Evolutionary conservation across 2,329 filamentous ascomycete genomes (phyloP).

Genomic region (Fusarium chuoi): DNA sequence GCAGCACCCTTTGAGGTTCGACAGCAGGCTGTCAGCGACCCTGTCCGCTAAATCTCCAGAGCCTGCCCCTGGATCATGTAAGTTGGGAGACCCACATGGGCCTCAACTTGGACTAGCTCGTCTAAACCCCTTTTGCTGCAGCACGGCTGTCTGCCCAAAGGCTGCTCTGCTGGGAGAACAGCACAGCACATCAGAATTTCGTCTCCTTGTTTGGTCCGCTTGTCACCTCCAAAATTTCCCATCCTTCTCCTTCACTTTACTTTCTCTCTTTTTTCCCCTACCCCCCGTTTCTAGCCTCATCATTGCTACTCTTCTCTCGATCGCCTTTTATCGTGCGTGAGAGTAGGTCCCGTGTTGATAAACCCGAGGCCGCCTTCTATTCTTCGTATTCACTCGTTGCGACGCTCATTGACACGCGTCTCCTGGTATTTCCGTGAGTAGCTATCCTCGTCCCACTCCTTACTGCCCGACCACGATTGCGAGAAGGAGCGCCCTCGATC

Average conservation of each 20-base stretch:
- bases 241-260: constrained; percentile 42
- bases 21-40: constrained; percentile 34
- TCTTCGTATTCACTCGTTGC: constrained; percentile 44
- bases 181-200: constrained; percentile 50
- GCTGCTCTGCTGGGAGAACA: constrained; percentile 45
- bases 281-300: constrained; percentile 45
- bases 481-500: constrained; percentile 34
- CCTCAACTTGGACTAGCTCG: constrained; percentile 40
- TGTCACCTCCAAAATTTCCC: constrained; percentile 47
- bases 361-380: constrained; percentile 40
- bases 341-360: constrained; percentile 38
- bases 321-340: constrained; percentile 43
- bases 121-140: constrained; percentile 50
- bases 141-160: constrained; percentile 41
- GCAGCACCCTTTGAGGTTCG: constrained; percentile 9
- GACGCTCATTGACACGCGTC: constrained; percentile 51
- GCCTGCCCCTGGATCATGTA: constrained; percentile 35
- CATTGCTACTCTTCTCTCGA: constrained; percentile 52
- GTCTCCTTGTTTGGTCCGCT: constrained; percentile 44
- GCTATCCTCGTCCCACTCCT: constrained; percentile 39
- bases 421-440: constrained; percentile 44
- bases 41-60: constrained; percentile 47
- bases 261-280: constrained; percentile 39
- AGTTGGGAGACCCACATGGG: constrained; percentile 37
- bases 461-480: constrained; percentile 10